Evolutionary conservation across 1,284 basidiomycete genomes (phyloP).

Genomic region (Gymnopus androsaceus): DNA sequence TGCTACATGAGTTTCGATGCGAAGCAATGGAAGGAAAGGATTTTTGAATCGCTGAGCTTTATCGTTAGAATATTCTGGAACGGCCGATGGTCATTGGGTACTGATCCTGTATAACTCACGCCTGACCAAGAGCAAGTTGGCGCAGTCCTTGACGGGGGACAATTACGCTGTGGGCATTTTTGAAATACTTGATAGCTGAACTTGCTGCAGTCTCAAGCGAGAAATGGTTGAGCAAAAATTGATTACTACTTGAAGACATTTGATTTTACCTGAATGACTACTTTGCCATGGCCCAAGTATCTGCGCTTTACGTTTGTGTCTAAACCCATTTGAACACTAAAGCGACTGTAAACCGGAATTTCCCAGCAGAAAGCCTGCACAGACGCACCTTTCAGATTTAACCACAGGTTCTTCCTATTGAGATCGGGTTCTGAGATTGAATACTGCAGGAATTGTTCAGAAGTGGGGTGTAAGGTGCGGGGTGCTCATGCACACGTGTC

Average conservation of each 20-base stretch:
- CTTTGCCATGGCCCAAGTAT: constrained; percentile 68
- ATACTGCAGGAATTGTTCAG: constrained; percentile 35
- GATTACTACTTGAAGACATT: constrained; percentile 16
- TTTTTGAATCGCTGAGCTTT: constrained; percentile 93
- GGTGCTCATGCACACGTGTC: constrained; percentile 75
- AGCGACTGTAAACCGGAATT: background rate
- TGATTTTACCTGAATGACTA: constrained; percentile 56
- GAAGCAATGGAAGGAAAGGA: constrained; percentile 83
- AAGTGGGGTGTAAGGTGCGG: constrained; percentile 7
- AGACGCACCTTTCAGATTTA: constrained; percentile 66
- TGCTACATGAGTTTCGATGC: constrained; percentile 5
- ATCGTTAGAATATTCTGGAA: constrained; percentile 96
- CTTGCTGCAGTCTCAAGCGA: constrained; percentile 98
- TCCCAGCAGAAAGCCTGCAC: background rate
- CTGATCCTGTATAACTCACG: constrained; percentile 91
- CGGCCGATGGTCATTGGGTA: constrained; percentile 87
- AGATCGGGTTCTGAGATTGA: constrained; percentile 84
- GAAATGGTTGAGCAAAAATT: constrained; percentile 28
- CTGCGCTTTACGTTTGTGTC: constrained; percentile 85
- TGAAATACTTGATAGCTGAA: constrained; percentile 97
- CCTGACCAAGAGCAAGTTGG: constrained; percentile 92
- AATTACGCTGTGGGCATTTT: constrained; percentile 93
- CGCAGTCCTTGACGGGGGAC: constrained; percentile 92
- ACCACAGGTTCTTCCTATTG: constrained; percentile 92
- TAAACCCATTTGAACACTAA: constrained; percentile 73